Percentiles rank a stretch among this genome's conserved stretches.
Conservation (phyloP, 78 protist genomes). For the Carpediemonas membranifera region DNA sequence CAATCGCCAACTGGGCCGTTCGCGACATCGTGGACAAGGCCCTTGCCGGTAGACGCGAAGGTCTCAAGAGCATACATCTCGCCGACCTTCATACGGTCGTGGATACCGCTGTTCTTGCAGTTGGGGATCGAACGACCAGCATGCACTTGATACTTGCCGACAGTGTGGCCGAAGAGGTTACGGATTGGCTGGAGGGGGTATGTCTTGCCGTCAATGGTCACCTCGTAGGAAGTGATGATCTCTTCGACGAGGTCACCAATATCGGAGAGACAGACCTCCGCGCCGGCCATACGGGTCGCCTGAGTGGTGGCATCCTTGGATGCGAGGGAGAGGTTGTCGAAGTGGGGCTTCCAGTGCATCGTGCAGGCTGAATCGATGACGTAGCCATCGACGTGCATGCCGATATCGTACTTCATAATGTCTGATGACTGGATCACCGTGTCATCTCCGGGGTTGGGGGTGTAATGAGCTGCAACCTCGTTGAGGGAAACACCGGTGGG, state of each 20-base stretch:
- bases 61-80: slow-evolving; percentile 97
- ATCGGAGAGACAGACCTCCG: slow-evolving; percentile 7
- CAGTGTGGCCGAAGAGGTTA: slow-evolving; percentile 90
- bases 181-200: slow-evolving; percentile 66
- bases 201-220: slow-evolving; percentile 77
- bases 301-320: slow-evolving; percentile 12
- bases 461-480: slow-evolving; percentile 29
- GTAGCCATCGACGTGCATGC: slow-evolving; percentile 17
- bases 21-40: too few species aligned
- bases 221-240: slow-evolving; percentile 87
- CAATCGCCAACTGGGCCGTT: neutral
- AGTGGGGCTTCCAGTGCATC: neutral
- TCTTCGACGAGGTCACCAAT: slow-evolving; percentile 74
- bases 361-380: slow-evolving; percentile 34
- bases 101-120: slow-evolving; percentile 61
- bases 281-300: neutral
- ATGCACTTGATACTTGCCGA: slow-evolving; percentile 34
- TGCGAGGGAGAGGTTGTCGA: neutral
- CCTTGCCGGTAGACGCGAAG: slow-evolving; percentile 91
- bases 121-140: slow-evolving; percentile 34
- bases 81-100: slow-evolving; percentile 30
- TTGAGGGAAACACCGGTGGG: slow-evolving; percentile 36
- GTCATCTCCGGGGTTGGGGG: slow-evolving; percentile 31
- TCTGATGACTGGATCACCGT: slow-evolving; percentile 4
- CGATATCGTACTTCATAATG: slow-evolving; percentile 25